phyloP scores from a whole-genome alignment of 2,329 filamentous ascomycete species.

The Aspergillus pseudonomiae region DNA sequence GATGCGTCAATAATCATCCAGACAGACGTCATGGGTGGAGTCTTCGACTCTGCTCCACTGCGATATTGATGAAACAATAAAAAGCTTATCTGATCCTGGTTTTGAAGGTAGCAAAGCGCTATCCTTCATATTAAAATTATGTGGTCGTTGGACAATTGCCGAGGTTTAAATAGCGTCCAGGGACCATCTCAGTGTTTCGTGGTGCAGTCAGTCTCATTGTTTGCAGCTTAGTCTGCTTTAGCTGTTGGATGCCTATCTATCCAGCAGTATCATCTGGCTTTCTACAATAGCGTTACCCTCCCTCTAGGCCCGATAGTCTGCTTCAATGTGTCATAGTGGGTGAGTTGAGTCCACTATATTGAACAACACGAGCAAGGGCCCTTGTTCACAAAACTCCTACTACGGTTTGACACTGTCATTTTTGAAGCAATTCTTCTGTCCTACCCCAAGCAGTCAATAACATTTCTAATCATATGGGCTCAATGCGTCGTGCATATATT shows the following conservation, averaged over 20 bases:
- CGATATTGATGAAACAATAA: background rate
- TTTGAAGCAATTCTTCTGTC: too few species aligned
- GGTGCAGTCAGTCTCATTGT: background rate
- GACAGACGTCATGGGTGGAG: background rate
- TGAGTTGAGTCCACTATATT: too few species aligned
- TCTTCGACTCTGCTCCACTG: background rate
- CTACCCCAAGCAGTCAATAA: too few species aligned
- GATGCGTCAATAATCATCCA: background rate
- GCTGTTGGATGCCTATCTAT: background rate
- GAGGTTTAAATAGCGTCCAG: background rate
- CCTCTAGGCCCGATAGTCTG: too few species aligned
- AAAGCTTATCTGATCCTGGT: background rate
- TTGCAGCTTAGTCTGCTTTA: background rate
- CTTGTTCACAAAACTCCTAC: too few species aligned
- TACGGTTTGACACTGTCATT: too few species aligned
- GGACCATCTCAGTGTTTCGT: background rate
- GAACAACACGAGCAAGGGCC: too few species aligned
- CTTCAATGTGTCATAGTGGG: background rate
- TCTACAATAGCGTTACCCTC: too few species aligned
- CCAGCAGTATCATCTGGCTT: background rate
- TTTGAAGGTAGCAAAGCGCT: background rate
- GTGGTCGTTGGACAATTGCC: background rate
- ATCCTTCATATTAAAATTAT: background rate
- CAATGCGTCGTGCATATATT: too few species aligned
- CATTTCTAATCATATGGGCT: too few species aligned